These are phyloP conservation scores for Lepraria neglecta DNA, from an alignment of 495 filamentous ascomycete species.

Conservation along the genomic window DNA sequence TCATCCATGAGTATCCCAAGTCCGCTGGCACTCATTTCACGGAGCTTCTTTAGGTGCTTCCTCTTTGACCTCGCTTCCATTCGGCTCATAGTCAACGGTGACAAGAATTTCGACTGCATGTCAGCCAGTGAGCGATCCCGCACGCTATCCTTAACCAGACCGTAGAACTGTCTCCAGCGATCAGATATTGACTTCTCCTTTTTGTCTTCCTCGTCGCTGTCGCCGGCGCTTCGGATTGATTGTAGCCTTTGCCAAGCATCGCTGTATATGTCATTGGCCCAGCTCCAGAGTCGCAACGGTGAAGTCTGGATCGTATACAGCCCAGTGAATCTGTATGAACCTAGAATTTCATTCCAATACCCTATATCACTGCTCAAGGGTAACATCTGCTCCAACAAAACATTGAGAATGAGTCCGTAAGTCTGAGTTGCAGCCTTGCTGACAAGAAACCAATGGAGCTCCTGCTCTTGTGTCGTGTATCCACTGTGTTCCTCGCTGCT, in stretches of 20 bases:
- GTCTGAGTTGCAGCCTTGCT: conserved; percentile 81
- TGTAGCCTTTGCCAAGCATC: conserved; percentile 45
- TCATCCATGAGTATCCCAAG: conserved; percentile 81
- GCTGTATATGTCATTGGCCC: conserved; percentile 54
- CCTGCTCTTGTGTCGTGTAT: conserved; percentile 49
- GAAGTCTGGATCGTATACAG: conserved; percentile 79
- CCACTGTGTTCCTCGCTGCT: conserved; percentile 24
- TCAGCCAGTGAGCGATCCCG: conserved; percentile 55
- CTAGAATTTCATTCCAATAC: conserved; percentile 86
- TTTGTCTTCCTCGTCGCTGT: conserved; percentile 19
- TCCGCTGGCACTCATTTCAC: conserved; percentile 75
- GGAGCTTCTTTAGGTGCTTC: conserved; percentile 55
- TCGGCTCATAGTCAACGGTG: conserved; percentile 63
- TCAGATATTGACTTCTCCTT: conserved; percentile 34
- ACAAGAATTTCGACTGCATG: conserved; percentile 52
- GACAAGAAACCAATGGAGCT: conserved; percentile 81
- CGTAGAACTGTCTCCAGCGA: conserved; percentile 73
- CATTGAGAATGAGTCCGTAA: conserved; percentile 68
- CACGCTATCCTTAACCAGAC: conserved; percentile 65
- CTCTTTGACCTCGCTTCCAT: conserved; percentile 65
- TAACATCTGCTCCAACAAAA: conserved; percentile 72
- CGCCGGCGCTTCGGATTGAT: conserved; percentile 29
- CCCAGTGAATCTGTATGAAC: conserved; percentile 61
- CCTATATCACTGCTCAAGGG: conserved; percentile 73
- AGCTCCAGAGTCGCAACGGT: conserved; percentile 62